phyloP scores from a whole-genome alignment of 345 rosid genomes.

The Brassica rapa region DNA sequence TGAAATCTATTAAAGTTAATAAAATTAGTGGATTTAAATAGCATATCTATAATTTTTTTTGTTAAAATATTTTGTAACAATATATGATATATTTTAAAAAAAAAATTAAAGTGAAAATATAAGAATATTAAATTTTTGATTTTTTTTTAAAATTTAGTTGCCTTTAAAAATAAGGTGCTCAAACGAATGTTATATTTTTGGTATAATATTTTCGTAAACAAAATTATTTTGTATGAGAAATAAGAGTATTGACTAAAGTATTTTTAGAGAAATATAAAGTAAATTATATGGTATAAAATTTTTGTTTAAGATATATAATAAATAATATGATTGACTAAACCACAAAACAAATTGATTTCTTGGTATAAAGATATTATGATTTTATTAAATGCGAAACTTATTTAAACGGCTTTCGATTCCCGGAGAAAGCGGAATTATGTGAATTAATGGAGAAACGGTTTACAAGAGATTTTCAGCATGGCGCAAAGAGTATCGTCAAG shows the following conservation, averaged over 20 bases:
- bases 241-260: not conserved
- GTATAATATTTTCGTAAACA: not conserved
- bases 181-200: not conserved
- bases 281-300: not conserved
- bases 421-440: no score
- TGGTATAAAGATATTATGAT: not conserved
- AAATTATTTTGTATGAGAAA: no score
- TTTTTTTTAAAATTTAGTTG: not conserved
- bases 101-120: not conserved
- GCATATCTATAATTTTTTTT: not conserved
- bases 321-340: not conserved
- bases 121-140: not conserved
- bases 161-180: not conserved
- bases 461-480: no score
- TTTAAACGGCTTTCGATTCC: no score
- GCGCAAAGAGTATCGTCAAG: no score
- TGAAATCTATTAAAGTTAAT: no score
- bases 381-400: not conserved
- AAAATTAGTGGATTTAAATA: no score
- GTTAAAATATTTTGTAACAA: not conserved
- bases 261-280: not conserved
- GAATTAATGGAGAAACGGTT: no score
- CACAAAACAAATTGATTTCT: not conserved
- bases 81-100: not conserved
- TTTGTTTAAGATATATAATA: not conserved